Evolutionary conservation across 352 stramenopile genomes (phyloP).

Genomic region (Pythium angustatum): DNA sequence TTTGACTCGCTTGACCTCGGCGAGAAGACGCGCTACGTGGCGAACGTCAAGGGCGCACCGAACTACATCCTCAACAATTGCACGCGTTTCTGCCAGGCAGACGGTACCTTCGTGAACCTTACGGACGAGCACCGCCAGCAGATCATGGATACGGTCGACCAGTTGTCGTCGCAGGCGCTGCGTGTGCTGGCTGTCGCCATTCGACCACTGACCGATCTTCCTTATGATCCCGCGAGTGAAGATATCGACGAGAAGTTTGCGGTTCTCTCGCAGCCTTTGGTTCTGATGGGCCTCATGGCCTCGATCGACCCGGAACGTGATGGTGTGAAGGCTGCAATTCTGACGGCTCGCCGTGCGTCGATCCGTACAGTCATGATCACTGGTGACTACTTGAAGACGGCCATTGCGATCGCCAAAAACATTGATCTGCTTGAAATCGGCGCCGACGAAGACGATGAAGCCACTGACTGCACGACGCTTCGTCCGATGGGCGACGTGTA

Average conservation of each 20-base stretch:
- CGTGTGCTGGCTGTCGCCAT: constrained; percentile 91
- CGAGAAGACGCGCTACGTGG: constrained; percentile 46
- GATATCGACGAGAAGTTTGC: constrained; percentile 75
- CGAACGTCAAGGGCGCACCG: constrained; percentile 63
- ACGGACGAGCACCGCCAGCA: constrained; percentile 45
- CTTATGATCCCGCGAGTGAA: constrained; percentile 44
- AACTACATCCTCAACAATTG: constrained; percentile 78
- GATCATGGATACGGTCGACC: constrained; percentile 60
- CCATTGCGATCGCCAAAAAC: constrained; percentile 91
- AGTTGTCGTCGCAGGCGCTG: constrained; percentile 72
- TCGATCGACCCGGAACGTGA: constrained; percentile 86
- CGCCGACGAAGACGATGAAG: constrained; percentile 56
- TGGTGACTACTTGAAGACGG: constrained; percentile 95
- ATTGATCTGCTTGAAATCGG: constrained; percentile 90
- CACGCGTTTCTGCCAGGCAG: constrained; percentile 50
- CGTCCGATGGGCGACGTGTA: constrained; percentile 55
- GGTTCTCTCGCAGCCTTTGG: constrained; percentile 65
- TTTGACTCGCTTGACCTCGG: constrained; percentile 44
- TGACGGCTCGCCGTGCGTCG: constrained; percentile 40
- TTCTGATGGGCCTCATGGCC: constrained; percentile 93
- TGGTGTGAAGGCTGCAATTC: constrained; percentile 61
- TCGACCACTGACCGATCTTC: constrained; percentile 53
- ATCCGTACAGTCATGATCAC: constrained; percentile 93
- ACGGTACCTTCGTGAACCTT: constrained; percentile 50
- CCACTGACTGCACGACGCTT: constrained; percentile 73